Base-by-base conservation (phyloP, 306 rosid genomes). In the Cercis canadensis region DNA sequence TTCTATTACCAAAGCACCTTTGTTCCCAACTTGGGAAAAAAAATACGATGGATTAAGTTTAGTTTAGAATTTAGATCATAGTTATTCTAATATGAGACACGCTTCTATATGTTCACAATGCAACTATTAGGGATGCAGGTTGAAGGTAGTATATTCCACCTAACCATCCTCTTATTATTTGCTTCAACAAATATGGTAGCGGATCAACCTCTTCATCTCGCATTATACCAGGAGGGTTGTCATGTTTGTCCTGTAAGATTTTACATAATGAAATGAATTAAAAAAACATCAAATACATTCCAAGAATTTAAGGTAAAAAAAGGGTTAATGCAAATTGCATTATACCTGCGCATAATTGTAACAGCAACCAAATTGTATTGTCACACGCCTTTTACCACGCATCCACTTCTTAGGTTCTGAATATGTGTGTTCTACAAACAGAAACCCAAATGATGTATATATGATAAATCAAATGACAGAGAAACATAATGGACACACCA, bases 101-200 rank as follows among this genome's bases (percentile, higher is more conserved):
- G n/a, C n/a, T n/a, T n/a, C n/a, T 85, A 87, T 53, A 89, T 89
- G 45, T 89, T 89, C 17, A 89, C 92, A n/a, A 89, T 78, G 78
- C 92, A 89, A 61, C 96, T 89, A 32, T 89, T 82, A 6, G 90
- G 90, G 70, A 84, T 19, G 50, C 89, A 82, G 0, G 83, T 72
- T 31, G 72, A 18, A 39, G 88, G 86, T 57, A 89, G 6, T 36
- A 89, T 36, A 0, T 67, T 72, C 87, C 92, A 84, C 44, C 58
- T 41, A 16, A 85, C 83, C 82, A 87, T 74, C 33, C 88, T 81
- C 78, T 67, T 71, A 89, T 85, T 76, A 87, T 79, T 76, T 85
- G 73, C 83, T 82, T 89, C 75, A 89, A 89, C 46, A 89, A 24
- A 15, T 54, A 40, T 12, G 96, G 96, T 18, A 89, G 10, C 0